Base-by-base conservation (phyloP, 148 eudicot species). In the Tetragonia tetragonoides region DNA sequence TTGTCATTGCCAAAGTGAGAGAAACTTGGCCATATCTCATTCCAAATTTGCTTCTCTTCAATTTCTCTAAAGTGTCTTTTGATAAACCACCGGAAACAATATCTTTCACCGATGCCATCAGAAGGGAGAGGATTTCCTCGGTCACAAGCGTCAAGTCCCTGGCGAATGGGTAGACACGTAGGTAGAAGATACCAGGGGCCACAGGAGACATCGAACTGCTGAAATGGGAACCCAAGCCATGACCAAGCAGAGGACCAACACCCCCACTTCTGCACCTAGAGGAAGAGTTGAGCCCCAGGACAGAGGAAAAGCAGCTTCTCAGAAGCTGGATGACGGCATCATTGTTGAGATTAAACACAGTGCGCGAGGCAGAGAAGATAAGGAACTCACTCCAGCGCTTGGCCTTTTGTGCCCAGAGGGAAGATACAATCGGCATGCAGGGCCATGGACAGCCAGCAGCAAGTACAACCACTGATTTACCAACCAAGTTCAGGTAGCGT, bases 391-490 rank as follows among this genome's bases (percentile, higher is more conserved):
- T 89, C 99, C 99, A 96, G 23, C 99, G 93, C 83, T 87, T 96
- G 34, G 90, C 98, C 83, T 96, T 96, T 78, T 93, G 99, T 40
- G 89, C 89, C 99, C 99, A 96, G 14, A 96, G 88, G 66, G 99
- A 84, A 72, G 97, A 79, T 70, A 96, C 85, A 62, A 96, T 88
- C 57, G 97, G 92, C 93, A 92, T 89, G 88, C 99, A 93, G 23
- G 99, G 99, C 99, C 99, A 96, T 3, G 99, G 99, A 84, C 99
- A 96, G 75, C 97, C 85, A 12, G 93, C 90, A 40, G 93, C 90
- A 64, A 96, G 97, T 76, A 86, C 85, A 51, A 82, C 81, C 75
- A 96, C 78, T 60, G 93, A 90, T 57, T 90, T 93, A 57, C 95
- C 99, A 12, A 90, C 83, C 79, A 96, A 80, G 87, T 87, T 89